Evolutionary conservation across 2,329 filamentous ascomycete species (phyloP).

Genomic region (Tolypocladium inflatum): DNA sequence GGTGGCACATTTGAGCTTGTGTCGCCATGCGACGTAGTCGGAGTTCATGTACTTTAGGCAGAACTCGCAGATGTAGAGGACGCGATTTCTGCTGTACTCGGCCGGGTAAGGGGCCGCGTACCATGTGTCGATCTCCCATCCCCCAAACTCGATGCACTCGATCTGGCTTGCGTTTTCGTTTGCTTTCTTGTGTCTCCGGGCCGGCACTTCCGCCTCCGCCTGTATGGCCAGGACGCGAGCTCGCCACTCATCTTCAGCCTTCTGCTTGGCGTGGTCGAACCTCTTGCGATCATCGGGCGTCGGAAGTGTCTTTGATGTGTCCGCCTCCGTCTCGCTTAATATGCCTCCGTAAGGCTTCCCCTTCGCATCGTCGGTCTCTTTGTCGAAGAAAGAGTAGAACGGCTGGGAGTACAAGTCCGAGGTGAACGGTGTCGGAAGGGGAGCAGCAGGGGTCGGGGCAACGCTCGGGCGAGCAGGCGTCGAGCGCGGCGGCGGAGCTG

Average conservation of each 20-base stretch:
- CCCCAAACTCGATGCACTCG: constrained; percentile 96
- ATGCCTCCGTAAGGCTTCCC: constrained; percentile 95
- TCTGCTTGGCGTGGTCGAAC: constrained; percentile 84
- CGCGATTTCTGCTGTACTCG: constrained; percentile 92
- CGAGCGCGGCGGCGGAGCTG: constrained; percentile 14
- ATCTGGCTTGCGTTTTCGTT: constrained; percentile 91
- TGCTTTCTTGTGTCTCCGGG: constrained; percentile 62
- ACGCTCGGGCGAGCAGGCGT: constrained; percentile 8
- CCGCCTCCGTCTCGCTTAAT: constrained; percentile 76
- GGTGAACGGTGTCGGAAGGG: constrained; percentile 47
- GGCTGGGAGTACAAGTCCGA: constrained; percentile 59
- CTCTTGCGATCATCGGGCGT: constrained; percentile 68
- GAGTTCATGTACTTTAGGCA: constrained; percentile 99
- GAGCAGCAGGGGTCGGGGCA: constrained; percentile 9
- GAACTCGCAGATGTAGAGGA: constrained; percentile 99
- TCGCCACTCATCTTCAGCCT: constrained; percentile 88
- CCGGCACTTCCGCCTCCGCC: constrained; percentile 50
- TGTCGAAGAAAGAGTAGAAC: constrained; percentile 83
- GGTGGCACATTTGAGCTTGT: constrained; percentile 92
- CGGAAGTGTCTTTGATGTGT: constrained; percentile 83
- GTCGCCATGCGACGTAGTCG: constrained; percentile 94
- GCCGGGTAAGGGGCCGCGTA: constrained; percentile 97
- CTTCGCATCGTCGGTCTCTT: constrained; percentile 79
- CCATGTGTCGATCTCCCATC: constrained; percentile 98
- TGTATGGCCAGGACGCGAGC: constrained; percentile 51